Conservation (phyloP, 179 eudicot species). For the Corrigiola litoralis region DNA sequence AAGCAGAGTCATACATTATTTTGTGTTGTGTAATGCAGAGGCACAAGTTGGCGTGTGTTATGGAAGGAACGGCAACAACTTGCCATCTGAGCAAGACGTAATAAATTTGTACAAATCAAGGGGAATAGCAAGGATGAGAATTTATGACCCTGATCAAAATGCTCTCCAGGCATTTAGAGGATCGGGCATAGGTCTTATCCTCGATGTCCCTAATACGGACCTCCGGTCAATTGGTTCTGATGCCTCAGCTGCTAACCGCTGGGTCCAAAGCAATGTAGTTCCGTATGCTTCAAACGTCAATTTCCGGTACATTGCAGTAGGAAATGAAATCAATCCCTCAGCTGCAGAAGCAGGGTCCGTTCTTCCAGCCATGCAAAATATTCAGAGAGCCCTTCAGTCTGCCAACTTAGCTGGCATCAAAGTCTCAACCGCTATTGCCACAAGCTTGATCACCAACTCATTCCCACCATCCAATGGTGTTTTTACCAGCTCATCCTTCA, state of each 20-base stretch:
- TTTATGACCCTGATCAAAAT: slow-evolving; percentile 35
- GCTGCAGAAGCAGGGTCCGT: slow-evolving; percentile 26
- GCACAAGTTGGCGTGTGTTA: slow-evolving; percentile 46
- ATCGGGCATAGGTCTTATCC: slow-evolving; percentile 35
- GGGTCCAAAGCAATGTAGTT: slow-evolving; percentile 44
- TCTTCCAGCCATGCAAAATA: slow-evolving; percentile 40
- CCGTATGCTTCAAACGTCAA: slow-evolving; percentile 31
- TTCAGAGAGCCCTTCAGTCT: slow-evolving; percentile 31
- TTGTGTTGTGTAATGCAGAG: slow-evolving; percentile 22
- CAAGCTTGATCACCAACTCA: slow-evolving; percentile 3
- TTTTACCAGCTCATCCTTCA: slow-evolving; percentile 9
- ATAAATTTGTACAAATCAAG: slow-evolving; percentile 29
- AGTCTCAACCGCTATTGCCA: slow-evolving; percentile 26
- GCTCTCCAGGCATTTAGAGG: slow-evolving; percentile 44
- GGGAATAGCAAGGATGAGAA: slow-evolving; percentile 36
- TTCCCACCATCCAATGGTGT: slow-evolving; percentile 26
- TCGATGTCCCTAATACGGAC: slow-evolving; percentile 37
- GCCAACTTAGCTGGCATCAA: slow-evolving; percentile 40
- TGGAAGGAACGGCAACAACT: slow-evolving; percentile 44
- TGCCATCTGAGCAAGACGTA: slow-evolving; percentile 36
- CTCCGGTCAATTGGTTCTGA: slow-evolving; percentile 32
- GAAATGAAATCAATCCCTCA: slow-evolving; percentile 41
- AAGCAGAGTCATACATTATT: not conserved
- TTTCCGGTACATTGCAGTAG: slow-evolving; percentile 40
- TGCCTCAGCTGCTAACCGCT: slow-evolving; percentile 30